Base-by-base conservation (phyloP, 2,329 filamentous ascomycete species). In the Talaromyces sp. region DNA sequence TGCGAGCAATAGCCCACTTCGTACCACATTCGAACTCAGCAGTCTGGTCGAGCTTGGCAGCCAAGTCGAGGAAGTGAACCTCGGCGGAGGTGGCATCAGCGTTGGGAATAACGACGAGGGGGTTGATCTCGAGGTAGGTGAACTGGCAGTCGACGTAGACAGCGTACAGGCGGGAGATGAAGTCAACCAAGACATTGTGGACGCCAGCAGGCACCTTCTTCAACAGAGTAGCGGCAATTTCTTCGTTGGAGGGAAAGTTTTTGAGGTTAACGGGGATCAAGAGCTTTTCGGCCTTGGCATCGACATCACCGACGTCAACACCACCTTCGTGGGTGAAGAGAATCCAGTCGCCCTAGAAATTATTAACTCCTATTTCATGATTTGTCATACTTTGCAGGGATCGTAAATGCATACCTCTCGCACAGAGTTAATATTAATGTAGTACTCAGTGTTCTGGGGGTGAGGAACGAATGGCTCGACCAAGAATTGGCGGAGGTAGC, bases 91-190 rank as follows among this genome's bases (percentile, higher is more conserved):
- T 98, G 77, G 87, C 91, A 74, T 93, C 89, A 71, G 87, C 90
- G 81, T 98, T 98, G 80, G 95, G 95, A 75, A 99, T 94, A 78
- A 97, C 95, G 68, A 99, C 95, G 70, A 99, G 85, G 73, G 95
- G 95, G 89, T 99, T 99, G 86, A 99, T 99, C 84, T 99, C 95
- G 74, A 99, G 92, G 85, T 99, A 99, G 77, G 95, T 98, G 88
- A 99, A 99, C 83, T 99, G 95, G 88, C 92, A 96, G 86, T 99
- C 95, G 70, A 98, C 95, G 77, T 98, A 99, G 83, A 99, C 95
- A 74, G 94, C 95, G 79, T 99, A 99, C 72, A 99, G 87, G 75
- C 95, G 90, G 76, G 92, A 92, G 84, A 99, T 99, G 87, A 99
- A 99, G 87, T 99, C 95, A 69, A 99, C 91, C 67, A 99, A 88